phyloP scores from a whole-genome alignment of 176 grass and related monocot species.

The Triticum monococcum region DNA sequence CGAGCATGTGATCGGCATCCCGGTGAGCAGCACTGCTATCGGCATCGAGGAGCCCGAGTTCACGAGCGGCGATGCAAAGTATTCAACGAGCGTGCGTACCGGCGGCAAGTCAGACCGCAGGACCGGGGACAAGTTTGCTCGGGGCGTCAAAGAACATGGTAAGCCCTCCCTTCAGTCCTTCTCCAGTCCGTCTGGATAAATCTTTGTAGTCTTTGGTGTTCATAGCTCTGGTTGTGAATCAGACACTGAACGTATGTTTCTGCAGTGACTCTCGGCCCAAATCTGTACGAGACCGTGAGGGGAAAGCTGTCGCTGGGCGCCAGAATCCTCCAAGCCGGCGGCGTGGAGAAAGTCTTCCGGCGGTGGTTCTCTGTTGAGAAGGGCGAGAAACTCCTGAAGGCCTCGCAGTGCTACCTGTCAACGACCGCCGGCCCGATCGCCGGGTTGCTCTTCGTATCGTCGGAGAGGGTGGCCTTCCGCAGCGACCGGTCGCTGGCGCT shows the following conservation, averaged over 20 bases:
- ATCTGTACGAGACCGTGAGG: conserved; percentile 74
- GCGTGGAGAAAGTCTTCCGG: conserved; percentile 75
- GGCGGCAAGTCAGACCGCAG: conserved; percentile 4
- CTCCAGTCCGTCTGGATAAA: background rate
- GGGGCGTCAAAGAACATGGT: conserved; percentile 84
- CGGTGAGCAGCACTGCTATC: conserved; percentile 54
- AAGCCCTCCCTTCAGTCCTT: background rate
- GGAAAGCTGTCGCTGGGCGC: conserved; percentile 72
- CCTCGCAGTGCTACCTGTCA: conserved; percentile 77
- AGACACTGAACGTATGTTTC: background rate
- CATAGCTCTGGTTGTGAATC: background rate
- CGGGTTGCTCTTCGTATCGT: conserved; percentile 70
- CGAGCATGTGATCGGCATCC: conserved; percentile 79
- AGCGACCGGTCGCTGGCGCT: conserved; percentile 61
- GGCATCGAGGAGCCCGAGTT: conserved; percentile 60
- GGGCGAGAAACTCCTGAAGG: conserved; percentile 66
- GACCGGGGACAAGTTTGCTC: conserved; percentile 37
- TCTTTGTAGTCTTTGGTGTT: background rate
- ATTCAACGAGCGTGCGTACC: conserved; percentile 15
- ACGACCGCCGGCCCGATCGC: conserved; percentile 76
- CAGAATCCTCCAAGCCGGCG: conserved; percentile 69
- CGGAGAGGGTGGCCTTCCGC: conserved; percentile 63
- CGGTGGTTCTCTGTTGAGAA: conserved; percentile 52
- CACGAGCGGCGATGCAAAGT: conserved; percentile 22
- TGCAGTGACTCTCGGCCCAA: conserved; percentile 64